Conservation (phyloP, 202 grass and related monocot species). For the Elaeis oleifera region DNA sequence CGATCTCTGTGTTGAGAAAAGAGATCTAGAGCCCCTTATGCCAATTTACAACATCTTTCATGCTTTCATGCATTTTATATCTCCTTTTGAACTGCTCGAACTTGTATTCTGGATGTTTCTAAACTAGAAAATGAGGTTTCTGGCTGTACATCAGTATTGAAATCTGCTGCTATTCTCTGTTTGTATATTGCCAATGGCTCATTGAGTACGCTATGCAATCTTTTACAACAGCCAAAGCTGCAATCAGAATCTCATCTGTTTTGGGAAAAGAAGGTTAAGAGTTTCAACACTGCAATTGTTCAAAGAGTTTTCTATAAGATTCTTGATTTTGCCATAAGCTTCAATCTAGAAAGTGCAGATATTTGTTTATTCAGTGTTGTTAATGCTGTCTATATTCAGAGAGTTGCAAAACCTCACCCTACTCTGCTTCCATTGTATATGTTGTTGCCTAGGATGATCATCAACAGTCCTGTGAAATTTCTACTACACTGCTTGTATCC, state of each 20-base stretch:
- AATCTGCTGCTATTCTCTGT: constrained; percentile 42
- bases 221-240: constrained; percentile 28
- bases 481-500: constrained; percentile 57
- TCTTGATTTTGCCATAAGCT: constrained; percentile 49
- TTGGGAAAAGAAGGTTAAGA: constrained; percentile 30
- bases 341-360: constrained; percentile 74
- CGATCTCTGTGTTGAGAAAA: constrained; percentile 38
- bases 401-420: constrained; percentile 31
- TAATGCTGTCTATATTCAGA: constrained; percentile 36
- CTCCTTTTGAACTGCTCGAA: constrained; percentile 60
- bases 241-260: constrained; percentile 34
- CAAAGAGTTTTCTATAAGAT: constrained; percentile 54
- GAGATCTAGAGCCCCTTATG: constrained; percentile 41
- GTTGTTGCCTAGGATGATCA: constrained; percentile 49
- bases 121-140: constrained; percentile 28
- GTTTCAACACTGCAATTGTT: constrained; percentile 41
- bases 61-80: constrained; percentile 47
- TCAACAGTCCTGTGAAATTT: constrained; percentile 47
- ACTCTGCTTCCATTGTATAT: constrained; percentile 47
- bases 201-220: constrained; percentile 44
- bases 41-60: constrained; percentile 54
- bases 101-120: constrained; percentile 72
- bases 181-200: constrained; percentile 54
- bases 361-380: constrained; percentile 56
- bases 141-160: constrained; percentile 32